phyloP scores from a whole-genome alignment of 768 basidiomycete genomes.

The Serendipita vermifera region DNA sequence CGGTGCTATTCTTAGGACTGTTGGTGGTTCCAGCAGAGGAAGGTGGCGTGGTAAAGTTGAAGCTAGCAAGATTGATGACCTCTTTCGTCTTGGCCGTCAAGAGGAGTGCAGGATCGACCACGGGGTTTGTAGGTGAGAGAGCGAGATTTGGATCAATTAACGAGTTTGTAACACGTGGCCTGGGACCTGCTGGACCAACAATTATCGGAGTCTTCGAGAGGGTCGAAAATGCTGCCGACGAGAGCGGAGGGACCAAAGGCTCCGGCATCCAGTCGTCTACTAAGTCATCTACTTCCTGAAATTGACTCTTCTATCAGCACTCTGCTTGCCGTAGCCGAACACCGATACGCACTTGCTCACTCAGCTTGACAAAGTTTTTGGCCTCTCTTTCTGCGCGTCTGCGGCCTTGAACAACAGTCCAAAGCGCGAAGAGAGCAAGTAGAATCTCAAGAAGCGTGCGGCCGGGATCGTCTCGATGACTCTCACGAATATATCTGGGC shows the following conservation, averaged over 20 bases:
- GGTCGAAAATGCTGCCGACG: constrained; percentile 46
- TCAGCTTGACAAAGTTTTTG: constrained; percentile 83
- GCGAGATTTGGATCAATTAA: constrained; percentile 20
- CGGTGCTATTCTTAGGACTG: background rate
- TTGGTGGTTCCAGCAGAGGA: constrained; percentile 23
- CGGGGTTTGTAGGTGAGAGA: background rate
- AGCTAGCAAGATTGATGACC: constrained; percentile 73
- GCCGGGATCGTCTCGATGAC: constrained; percentile 92
- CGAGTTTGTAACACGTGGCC: constrained; percentile 48
- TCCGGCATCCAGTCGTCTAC: constrained; percentile 93
- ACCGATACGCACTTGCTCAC: constrained; percentile 65
- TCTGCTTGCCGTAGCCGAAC: no score
- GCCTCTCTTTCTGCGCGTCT: constrained; percentile 74
- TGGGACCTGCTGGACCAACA: constrained; percentile 66
- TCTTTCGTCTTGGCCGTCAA: constrained; percentile 42
- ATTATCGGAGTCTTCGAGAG: constrained; percentile 67
- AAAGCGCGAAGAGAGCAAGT: constrained; percentile 73
- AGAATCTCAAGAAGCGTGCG: constrained; percentile 82
- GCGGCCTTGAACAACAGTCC: constrained; percentile 80
- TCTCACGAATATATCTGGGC: constrained; percentile 91
- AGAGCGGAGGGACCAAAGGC: constrained; percentile 55
- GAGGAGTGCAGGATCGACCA: background rate
- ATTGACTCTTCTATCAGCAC: no score
- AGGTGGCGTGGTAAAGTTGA: constrained; percentile 82
- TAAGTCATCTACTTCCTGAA: constrained; percentile 97